Evolutionary conservation across 2,329 filamentous ascomycete species (phyloP).

Genomic region (Nigrospora oryzae): DNA sequence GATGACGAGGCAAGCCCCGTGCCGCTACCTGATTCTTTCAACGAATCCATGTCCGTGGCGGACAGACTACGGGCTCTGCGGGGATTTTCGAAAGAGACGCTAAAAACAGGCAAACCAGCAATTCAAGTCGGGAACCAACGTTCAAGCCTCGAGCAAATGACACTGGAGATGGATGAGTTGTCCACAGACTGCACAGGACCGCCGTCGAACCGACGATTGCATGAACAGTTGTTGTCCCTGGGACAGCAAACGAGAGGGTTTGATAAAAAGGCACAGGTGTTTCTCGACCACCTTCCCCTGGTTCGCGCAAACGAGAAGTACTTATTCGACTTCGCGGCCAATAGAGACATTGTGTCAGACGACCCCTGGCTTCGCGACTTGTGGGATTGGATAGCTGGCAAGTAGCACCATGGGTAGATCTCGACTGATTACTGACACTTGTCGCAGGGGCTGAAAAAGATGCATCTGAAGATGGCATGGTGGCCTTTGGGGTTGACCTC

Average conservation of each 20-base stretch:
- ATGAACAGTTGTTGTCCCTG: slow-evolving; percentile 43
- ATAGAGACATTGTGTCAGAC: slow-evolving; percentile 59
- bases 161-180: slow-evolving; percentile 25
- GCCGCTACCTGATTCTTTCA: slow-evolving; percentile 31
- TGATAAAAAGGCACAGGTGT: slow-evolving; percentile 39
- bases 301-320: slow-evolving; percentile 54
- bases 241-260: slow-evolving; percentile 36
- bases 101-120: slow-evolving; percentile 5
- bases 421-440: too few species aligned
- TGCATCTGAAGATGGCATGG: slow-evolving; percentile 61
- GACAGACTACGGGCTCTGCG: slow-evolving; percentile 41
- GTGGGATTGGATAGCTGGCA: slow-evolving; percentile 70
- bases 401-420: slow-evolving; percentile 13
- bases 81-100: slow-evolving; percentile 18
- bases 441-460: slow-evolving; percentile 51
- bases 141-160: slow-evolving; percentile 12
- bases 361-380: slow-evolving; percentile 68
- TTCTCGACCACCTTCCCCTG: slow-evolving; percentile 50
- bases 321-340: slow-evolving; percentile 55
- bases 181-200: slow-evolving; percentile 26
- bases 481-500: slow-evolving; percentile 58
- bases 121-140: slow-evolving; percentile 7
- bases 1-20: slow-evolving; percentile 25
- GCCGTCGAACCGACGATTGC: slow-evolving; percentile 44
- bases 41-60: slow-evolving; percentile 31